phyloP scores from a whole-genome alignment of 139 green algal species.

The Volvox africanus region DNA sequence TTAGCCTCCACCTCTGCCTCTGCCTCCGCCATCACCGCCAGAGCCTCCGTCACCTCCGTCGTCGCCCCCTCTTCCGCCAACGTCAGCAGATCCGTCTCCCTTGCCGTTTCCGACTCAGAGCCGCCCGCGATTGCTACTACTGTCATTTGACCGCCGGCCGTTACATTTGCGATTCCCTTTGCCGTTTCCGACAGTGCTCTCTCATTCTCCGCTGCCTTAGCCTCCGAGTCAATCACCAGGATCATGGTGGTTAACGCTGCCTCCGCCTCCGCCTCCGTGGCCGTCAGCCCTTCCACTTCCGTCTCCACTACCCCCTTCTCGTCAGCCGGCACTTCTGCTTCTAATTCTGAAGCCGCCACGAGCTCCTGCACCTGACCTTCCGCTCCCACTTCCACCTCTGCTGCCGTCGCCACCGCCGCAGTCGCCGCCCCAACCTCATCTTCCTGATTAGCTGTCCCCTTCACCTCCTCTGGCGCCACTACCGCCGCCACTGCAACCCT shows the following conservation, averaged over 20 bases:
- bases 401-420: neutral
- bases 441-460: neutral
- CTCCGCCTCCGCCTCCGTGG: neutral
- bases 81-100: too few relatives aligned
- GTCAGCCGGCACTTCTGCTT: too few relatives aligned
- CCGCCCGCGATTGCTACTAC: too few relatives aligned
- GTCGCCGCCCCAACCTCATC: neutral
- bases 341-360: neutral
- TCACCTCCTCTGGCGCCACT: too few relatives aligned
- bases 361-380: neutral
- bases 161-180: neutral
- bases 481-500: too few relatives aligned
- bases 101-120: too few relatives aligned
- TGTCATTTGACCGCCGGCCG: neutral
- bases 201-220: neutral
- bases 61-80: neutral
- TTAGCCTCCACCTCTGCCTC: neutral
- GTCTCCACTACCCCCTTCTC: neutral
- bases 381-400: too few relatives aligned
- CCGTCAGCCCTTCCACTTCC: neutral
- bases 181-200: too few relatives aligned
- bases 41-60: too few relatives aligned
- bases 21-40: too few relatives aligned
- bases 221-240: too few relatives aligned
- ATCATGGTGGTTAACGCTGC: too few relatives aligned